Conservation (phyloP, 495 filamentous ascomycete genomes). For the Penicillium angulare region DNA sequence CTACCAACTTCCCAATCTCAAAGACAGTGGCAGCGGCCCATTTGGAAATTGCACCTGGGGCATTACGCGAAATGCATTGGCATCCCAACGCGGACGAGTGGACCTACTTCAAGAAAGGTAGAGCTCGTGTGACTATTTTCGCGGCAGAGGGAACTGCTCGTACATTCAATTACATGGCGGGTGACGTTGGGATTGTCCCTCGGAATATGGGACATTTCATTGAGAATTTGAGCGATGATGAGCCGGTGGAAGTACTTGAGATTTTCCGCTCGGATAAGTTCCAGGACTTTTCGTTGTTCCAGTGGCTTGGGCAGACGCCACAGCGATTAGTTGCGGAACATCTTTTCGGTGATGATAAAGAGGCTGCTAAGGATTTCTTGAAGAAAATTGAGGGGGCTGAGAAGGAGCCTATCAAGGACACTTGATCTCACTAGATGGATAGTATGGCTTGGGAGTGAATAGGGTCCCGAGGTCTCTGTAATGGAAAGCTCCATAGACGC, state of each 20-base stretch:
- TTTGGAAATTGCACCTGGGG: constrained; percentile 54
- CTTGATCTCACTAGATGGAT: no score
- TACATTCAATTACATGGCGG: constrained; percentile 60
- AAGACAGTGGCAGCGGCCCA: constrained; percentile 64
- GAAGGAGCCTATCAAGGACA: background rate
- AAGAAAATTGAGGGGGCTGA: background rate
- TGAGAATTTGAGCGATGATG: constrained; percentile 57
- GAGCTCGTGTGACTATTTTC: constrained; percentile 66
- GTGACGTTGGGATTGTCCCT: constrained; percentile 61
- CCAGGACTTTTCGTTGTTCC: constrained; percentile 62
- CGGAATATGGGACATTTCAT: constrained; percentile 62
- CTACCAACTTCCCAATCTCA: constrained; percentile 63
- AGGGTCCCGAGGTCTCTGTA: no score
- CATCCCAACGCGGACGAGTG: constrained; percentile 76
- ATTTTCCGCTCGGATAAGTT: constrained; percentile 58
- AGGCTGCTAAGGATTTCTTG: background rate
- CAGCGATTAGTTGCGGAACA: constrained; percentile 59
- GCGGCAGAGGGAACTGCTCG: constrained; percentile 54
- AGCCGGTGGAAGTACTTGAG: constrained; percentile 57
- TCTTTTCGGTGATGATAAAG: constrained; percentile 42
- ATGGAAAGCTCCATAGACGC: no score
- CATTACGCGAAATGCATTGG: constrained; percentile 71
- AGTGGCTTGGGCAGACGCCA: constrained; percentile 69
- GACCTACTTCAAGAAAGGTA: constrained; percentile 70
- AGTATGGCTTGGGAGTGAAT: no score